Evolutionary conservation across 305 asterid species (phyloP), one percentile per base, ranked within the genome.

Genomic region (Nicotiana rustica): DNA sequence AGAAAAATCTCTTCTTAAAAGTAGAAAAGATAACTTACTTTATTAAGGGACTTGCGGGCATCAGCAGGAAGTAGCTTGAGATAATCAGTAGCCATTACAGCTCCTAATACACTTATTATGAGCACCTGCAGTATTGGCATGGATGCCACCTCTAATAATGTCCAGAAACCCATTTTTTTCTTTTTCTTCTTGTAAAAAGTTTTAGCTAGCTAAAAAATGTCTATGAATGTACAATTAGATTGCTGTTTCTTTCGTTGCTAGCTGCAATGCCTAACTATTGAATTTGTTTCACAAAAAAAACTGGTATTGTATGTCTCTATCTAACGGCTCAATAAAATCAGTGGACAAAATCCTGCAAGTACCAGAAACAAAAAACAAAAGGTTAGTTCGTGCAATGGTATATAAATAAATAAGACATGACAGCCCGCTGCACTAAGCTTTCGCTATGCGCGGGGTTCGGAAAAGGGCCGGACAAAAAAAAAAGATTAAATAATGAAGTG

Each of bases 121-220:
- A 94, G 90, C 60, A 94, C 93, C 82, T 93, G 96, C 55, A 95
- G 0, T 44, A 92, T 90, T 47, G 98, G 98, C 97, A 91, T 92
- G 3, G 96, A 93, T 57, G 98, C 95, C 94, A 92, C 98, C 81
- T 93, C 87, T 52, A 95, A 83, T 81, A 93, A 85, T 17, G 93
- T 82, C 88, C 86, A 77, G 70, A 94, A 89, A 41, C 98, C 97
- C 98, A 94, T 25, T 95, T 6, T 78, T 57, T 15, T 77, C 3
- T 14, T 57, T 79, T 64, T 35, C 13, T 62, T 62, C 17, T 44
- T 71, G 59, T 3, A 71, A 47, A 71, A 5, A 2, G 12, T 71
- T 71, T n/a, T 25, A 25, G 25, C 25, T 44, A 41, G 36, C 57
- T 71, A 70, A 10, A 41, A 18, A 4, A 41, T 69, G 10, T 36